Evolutionary conservation across 2,329 filamentous ascomycete species (phyloP).

Genomic region (Alternaria sp.): DNA sequence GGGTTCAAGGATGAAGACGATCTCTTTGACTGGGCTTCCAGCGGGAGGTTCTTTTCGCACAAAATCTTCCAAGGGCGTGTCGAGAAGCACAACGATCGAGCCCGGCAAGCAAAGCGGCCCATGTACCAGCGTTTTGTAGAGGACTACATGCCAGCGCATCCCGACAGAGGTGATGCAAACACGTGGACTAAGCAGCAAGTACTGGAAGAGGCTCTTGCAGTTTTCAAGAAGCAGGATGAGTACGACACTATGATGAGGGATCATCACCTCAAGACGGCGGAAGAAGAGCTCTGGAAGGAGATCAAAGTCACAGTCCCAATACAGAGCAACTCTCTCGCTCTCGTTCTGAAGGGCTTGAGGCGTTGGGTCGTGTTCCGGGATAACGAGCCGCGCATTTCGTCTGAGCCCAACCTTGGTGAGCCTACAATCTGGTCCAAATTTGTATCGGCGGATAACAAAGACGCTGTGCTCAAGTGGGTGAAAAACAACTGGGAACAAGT

Average conservation of each 20-base stretch:
- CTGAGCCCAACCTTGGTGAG: slow-evolving; percentile 18
- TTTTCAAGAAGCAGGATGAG: slow-evolving; percentile 56
- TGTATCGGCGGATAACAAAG: slow-evolving; percentile 15
- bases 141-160: slow-evolving; percentile 65
- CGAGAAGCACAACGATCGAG: slow-evolving; percentile 61
- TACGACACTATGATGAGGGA: slow-evolving; percentile 53
- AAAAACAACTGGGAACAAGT: slow-evolving; percentile 37
- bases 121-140: slow-evolving; percentile 68
- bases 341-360: slow-evolving; percentile 37
- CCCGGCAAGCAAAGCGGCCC: slow-evolving; percentile 61
- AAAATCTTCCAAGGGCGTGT: slow-evolving; percentile 39
- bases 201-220: slow-evolving; percentile 59
- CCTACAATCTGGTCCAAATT: slow-evolving; percentile 30
- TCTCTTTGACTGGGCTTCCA: slow-evolving; percentile 67
- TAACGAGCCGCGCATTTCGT: slow-evolving; percentile 24
- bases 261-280: slow-evolving; percentile 48
- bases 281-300: slow-evolving; percentile 51
- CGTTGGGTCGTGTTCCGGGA: slow-evolving; percentile 43
- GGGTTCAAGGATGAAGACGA: slow-evolving; percentile 63
- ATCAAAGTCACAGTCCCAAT: slow-evolving; percentile 50
- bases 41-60: slow-evolving; percentile 65
- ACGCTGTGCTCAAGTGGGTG: slow-evolving; percentile 38
- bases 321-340: slow-evolving; percentile 29
- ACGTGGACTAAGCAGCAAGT: slow-evolving; percentile 53
- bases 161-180: slow-evolving; percentile 42